A percentile compares a stretch with the other conserved stretches of the same genome.
Conservation (phyloP, 2,329 filamentous ascomycete genomes). For the Aciculosporium take region DNA sequence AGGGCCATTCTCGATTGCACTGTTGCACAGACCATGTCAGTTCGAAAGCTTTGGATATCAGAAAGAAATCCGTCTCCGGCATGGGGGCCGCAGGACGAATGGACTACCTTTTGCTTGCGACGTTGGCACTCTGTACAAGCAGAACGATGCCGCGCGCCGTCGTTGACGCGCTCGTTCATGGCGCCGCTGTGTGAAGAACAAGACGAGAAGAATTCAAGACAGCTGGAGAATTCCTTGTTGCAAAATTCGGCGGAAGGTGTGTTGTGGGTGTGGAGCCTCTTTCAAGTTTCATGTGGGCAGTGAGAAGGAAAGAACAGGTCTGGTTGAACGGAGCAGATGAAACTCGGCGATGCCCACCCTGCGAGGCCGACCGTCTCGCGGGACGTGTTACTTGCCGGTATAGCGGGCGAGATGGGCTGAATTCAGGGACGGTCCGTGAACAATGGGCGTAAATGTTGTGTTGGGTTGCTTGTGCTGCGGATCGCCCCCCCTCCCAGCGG, state of each 20-base stretch:
- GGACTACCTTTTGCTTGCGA: constrained; percentile 24
- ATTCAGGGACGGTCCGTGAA: not conserved
- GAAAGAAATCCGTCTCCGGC: not conserved
- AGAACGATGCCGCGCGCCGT: constrained; percentile 12
- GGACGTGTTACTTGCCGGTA: not conserved
- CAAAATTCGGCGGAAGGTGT: too few species aligned
- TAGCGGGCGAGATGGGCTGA: not conserved
- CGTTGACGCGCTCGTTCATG: constrained; percentile 8
- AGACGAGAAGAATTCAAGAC: too few species aligned
- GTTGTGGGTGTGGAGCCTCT: too few species aligned
- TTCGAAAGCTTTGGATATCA: not conserved
- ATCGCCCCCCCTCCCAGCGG: not conserved
- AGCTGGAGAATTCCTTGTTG: too few species aligned
- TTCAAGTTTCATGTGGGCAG: not conserved
- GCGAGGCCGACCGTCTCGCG: not conserved
- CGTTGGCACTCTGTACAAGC: constrained; percentile 30
- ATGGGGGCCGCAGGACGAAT: not conserved
- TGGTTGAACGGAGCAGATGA: too few species aligned
- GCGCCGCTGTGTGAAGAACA: too few species aligned
- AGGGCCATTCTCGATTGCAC: constrained; percentile 27
- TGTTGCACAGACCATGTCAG: constrained; percentile 6
- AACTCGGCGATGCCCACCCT: not conserved
- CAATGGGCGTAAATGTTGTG: constrained; percentile 1
- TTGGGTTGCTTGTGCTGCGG: not conserved
- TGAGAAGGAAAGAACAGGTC: not conserved